Percentiles rank a stretch among this genome's conserved stretches.
Conservation (phyloP, 2,329 filamentous ascomycete genomes). For the Phaeophleospora eucalypticola region DNA sequence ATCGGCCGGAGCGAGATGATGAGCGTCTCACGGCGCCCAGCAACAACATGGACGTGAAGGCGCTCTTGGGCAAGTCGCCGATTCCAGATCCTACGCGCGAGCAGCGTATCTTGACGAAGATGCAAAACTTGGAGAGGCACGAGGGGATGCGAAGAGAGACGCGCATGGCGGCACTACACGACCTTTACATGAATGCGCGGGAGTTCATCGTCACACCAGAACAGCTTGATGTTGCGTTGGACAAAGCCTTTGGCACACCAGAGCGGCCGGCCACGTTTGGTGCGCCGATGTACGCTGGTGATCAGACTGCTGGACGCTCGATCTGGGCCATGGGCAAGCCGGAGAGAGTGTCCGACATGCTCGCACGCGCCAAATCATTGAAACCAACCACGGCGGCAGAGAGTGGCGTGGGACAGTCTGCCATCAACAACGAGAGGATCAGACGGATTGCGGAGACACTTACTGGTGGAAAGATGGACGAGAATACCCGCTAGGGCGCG, state of each 20-base stretch:
- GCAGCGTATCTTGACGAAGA: slow-evolving; percentile 45
- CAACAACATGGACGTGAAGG: slow-evolving; percentile 40
- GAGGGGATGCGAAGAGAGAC: slow-evolving; percentile 22
- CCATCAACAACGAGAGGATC: slow-evolving; percentile 54
- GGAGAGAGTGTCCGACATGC: slow-evolving; percentile 46
- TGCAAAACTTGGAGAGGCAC: slow-evolving; percentile 20
- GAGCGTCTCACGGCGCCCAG: slow-evolving; percentile 71
- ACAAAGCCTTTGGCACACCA: slow-evolving; percentile 68
- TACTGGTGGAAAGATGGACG: slow-evolving; percentile 60
- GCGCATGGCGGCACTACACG: slow-evolving; percentile 65
- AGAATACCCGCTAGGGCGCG: not conserved
- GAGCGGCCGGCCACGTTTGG: slow-evolving; percentile 37
- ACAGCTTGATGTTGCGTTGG: slow-evolving; percentile 70
- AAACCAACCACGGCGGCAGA: slow-evolving; percentile 34
- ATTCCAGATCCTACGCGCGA: slow-evolving; percentile 61
- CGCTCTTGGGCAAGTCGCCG: slow-evolving; percentile 30
- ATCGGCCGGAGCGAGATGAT: slow-evolving; percentile 67
- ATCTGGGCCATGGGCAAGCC: slow-evolving; percentile 51
- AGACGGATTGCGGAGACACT: slow-evolving; percentile 63
- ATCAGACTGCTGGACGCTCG: slow-evolving; percentile 30
- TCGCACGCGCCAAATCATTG: slow-evolving; percentile 37
- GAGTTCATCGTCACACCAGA: slow-evolving; percentile 80
- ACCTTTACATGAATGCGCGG: slow-evolving; percentile 83
- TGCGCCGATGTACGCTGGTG: slow-evolving; percentile 28
- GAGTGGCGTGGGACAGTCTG: slow-evolving; percentile 30